Conservation (phyloP, 2,329 filamentous ascomycete species). For the Colletotrichum orchidophilum region DNA sequence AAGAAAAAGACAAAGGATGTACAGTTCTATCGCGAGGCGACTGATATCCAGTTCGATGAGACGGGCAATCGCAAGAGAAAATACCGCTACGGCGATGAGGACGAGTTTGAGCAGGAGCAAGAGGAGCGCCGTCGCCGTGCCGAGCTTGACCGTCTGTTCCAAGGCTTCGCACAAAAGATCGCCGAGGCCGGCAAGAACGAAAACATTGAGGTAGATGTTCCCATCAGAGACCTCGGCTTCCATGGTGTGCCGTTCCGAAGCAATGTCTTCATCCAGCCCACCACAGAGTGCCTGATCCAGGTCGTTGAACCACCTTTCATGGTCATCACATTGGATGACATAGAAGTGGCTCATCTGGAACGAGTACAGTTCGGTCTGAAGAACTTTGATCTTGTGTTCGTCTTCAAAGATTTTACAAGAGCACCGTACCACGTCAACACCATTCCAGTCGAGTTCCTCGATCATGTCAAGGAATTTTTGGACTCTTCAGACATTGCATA, state of each 20-base stretch:
- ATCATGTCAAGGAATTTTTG: constrained; percentile 97
- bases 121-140: constrained; percentile 91
- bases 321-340: constrained; percentile 93
- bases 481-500: constrained; percentile 95
- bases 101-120: constrained; percentile 98
- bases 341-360: constrained; percentile 95
- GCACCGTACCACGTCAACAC: constrained; percentile 95
- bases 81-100: constrained; percentile 96
- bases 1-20: constrained; percentile 98
- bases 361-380: constrained; percentile 96
- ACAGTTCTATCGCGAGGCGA: constrained; percentile 97
- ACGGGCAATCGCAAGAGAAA: constrained; percentile 98
- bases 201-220: constrained; percentile 92
- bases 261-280: constrained; percentile 94
- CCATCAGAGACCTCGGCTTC: constrained; percentile 95
- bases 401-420: constrained; percentile 97
- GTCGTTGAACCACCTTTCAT: constrained; percentile 97
- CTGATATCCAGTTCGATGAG: constrained; percentile 98
- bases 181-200: constrained; percentile 93
- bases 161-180: constrained; percentile 96
- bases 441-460: constrained; percentile 93
- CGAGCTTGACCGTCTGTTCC: constrained; percentile 96
- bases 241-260: constrained; percentile 95
- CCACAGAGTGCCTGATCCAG: constrained; percentile 96
- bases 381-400: constrained; percentile 98